Evolutionary conservation across 495 filamentous ascomycete genomes (phyloP).

Genomic region (Podospora comata): DNA sequence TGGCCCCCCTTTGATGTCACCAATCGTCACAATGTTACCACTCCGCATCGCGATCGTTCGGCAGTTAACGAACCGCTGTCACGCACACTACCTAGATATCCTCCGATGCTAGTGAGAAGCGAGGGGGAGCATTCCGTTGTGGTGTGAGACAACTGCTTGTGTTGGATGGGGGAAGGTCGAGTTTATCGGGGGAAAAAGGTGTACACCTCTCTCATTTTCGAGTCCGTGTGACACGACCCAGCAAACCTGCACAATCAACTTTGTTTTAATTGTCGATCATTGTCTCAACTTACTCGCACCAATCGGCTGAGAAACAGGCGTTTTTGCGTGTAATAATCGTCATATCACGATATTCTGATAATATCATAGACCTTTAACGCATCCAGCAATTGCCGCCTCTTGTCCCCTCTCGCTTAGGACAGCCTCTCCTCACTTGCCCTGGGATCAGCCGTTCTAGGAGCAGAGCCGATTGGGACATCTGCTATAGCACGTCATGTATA

Average conservation of each 20-base stretch:
- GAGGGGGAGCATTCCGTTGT: not conserved
- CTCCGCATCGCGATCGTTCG: not conserved
- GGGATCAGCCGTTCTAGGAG: too few relatives aligned
- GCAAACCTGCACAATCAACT: not conserved
- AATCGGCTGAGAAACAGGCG: not conserved
- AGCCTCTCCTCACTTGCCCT: slow-evolving; percentile 1
- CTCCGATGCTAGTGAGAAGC: slow-evolving; percentile 1
- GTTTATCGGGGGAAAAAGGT: not conserved
- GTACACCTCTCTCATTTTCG: not conserved
- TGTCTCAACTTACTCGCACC: not conserved
- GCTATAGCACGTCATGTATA: not conserved
- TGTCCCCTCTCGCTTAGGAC: not conserved
- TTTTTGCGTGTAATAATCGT: not conserved
- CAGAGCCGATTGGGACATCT: not conserved
- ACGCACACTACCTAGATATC: not conserved
- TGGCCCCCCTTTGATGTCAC: not conserved
- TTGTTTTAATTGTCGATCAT: not conserved
- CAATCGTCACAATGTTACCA: not conserved
- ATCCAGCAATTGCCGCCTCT: not conserved
- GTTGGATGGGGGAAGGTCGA: not conserved
- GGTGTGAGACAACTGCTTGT: not conserved
- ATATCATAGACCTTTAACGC: not conserved
- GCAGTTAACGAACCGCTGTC: slow-evolving; percentile 4
- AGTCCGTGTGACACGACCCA: not conserved
- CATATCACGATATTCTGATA: slow-evolving; percentile 5